Percentiles rank a stretch among this genome's conserved stretches.
Evolutionary conservation across 2,329 filamentous ascomycete genomes (phyloP).

Genomic region (Pyrenophora tritici-repentis): DNA sequence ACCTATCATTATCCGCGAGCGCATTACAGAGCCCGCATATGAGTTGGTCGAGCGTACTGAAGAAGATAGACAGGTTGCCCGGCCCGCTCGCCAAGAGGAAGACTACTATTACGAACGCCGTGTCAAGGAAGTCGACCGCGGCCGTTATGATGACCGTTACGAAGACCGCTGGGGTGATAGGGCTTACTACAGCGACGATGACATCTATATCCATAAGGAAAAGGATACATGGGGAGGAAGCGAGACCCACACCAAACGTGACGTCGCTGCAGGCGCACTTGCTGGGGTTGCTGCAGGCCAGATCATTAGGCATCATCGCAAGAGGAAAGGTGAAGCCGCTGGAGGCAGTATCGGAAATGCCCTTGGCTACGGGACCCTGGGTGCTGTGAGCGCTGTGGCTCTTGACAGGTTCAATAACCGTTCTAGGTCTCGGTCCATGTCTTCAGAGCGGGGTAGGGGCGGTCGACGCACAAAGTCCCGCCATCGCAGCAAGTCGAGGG

Average conservation of each 20-base stretch:
- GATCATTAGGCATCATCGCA: constrained; percentile 62
- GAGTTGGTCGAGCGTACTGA: constrained; percentile 65
- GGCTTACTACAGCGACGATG: constrained; percentile 64
- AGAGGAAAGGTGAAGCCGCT: constrained; percentile 59
- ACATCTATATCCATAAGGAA: constrained; percentile 64
- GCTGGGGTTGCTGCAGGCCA: constrained; percentile 66
- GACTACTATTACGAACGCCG: constrained; percentile 67
- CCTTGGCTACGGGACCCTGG: constrained; percentile 64
- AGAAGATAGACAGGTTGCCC: constrained; percentile 55
- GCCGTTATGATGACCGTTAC: constrained; percentile 46
- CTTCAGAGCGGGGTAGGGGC: constrained; percentile 35
- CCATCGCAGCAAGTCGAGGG: constrained; percentile 47
- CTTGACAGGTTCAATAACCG: constrained; percentile 57
- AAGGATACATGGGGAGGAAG: constrained; percentile 49
- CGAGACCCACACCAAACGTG: constrained; percentile 58
- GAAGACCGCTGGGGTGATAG: constrained; percentile 49
- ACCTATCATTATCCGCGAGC: constrained; percentile 54
- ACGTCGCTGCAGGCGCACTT: constrained; percentile 66
- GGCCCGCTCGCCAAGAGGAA: constrained; percentile 56
- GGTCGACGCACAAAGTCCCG: constrained; percentile 35
- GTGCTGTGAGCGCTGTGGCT: constrained; percentile 65
- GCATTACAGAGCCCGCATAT: constrained; percentile 59
- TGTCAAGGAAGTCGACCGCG: constrained; percentile 59
- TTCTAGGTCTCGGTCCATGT: constrained; percentile 52
- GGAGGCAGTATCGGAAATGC: constrained; percentile 59